phyloP scores from a whole-genome alignment of 2,329 filamentous ascomycete genomes.

The Blastomyces silverae region DNA sequence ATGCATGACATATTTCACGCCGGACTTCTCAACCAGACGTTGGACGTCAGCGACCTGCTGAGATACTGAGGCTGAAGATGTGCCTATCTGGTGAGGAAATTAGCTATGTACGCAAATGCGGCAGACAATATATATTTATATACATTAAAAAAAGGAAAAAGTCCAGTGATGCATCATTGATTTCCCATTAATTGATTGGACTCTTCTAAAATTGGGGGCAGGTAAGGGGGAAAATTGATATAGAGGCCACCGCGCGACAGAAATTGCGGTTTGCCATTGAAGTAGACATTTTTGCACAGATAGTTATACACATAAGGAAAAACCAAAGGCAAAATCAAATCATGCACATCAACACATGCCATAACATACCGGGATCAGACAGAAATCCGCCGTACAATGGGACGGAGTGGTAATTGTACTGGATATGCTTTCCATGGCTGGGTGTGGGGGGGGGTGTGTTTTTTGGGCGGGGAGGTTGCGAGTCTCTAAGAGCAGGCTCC shows the following conservation, averaged over 20 bases:
- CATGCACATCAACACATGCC: neutral
- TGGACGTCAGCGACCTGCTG: constrained; percentile 85
- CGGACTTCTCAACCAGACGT: constrained; percentile 70
- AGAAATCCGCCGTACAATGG: constrained; percentile 81
- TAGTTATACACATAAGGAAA: neutral
- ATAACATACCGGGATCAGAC: constrained; percentile 66
- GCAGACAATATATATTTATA: neutral
- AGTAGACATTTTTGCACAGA: neutral
- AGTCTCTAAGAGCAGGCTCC: neutral
- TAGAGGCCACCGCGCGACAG: neutral
- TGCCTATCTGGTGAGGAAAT: constrained; percentile 60
- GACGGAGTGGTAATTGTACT: constrained; percentile 53
- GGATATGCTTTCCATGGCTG: constrained; percentile 12
- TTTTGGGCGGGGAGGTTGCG: neutral
- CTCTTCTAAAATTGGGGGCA: neutral
- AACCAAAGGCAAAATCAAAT: neutral
- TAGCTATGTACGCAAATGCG: neutral
- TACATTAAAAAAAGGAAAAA: neutral
- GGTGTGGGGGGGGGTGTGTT: neutral
- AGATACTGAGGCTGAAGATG: constrained; percentile 65
- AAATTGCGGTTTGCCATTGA: neutral
- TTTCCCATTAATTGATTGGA: neutral
- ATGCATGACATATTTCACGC: constrained; percentile 81
- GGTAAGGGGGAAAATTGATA: neutral
- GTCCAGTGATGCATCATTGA: neutral